Evolutionary conservation across 306 rosid species (phyloP).

Genomic region (Quercus suber): DNA sequence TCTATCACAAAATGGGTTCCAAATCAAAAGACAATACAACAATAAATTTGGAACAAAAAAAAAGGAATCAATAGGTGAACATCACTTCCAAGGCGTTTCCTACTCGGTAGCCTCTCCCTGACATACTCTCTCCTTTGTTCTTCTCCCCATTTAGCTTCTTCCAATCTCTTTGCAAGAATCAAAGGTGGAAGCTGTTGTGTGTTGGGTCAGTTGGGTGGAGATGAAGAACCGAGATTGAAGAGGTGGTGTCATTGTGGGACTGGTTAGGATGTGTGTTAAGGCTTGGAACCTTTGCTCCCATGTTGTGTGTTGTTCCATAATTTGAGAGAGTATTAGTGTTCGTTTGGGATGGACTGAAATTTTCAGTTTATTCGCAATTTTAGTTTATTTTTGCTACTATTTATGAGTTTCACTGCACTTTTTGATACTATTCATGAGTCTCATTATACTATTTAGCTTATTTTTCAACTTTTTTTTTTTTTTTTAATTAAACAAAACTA

Average conservation of each 20-base stretch:
- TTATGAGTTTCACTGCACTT: too few species aligned
- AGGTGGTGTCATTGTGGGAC: conserved; percentile 54
- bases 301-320: conserved; percentile 40
- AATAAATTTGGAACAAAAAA: conserved; percentile 55
- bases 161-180: conserved; percentile 58
- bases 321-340: background rate
- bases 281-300: conserved; percentile 61
- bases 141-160: conserved; percentile 53
- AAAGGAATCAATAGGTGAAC: conserved; percentile 51
- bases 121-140: conserved; percentile 42
- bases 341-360: too few species aligned
- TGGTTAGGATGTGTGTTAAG: conserved; percentile 73
- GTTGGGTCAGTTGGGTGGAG: conserved; percentile 29
- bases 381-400: too few species aligned
- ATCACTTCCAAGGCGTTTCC: conserved; percentile 35
- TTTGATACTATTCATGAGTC: too few species aligned
- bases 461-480: too few species aligned
- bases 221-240: conserved; percentile 74
- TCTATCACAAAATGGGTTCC: conserved; percentile 47
- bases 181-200: conserved; percentile 67
- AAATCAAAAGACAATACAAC: conserved; percentile 44
- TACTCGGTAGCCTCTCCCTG: conserved; percentile 49
- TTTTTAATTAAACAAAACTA: too few species aligned
- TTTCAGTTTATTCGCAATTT: too few species aligned
- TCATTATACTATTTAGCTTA: too few species aligned